Evolutionary conservation across 495 filamentous ascomycete species (phyloP).

Genomic region (Tetracladium setigerum): DNA sequence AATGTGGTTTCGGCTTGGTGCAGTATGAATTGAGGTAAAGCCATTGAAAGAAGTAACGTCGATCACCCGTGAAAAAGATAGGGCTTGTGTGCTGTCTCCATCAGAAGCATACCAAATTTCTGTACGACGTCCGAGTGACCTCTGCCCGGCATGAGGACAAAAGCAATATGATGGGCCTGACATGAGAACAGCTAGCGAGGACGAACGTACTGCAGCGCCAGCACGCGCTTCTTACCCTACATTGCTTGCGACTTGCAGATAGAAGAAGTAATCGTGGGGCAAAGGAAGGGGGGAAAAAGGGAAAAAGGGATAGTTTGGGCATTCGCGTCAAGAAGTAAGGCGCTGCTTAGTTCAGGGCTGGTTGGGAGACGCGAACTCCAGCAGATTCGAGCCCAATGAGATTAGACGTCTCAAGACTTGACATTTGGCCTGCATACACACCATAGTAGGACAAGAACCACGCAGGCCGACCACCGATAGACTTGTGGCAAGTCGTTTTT

Average conservation of each 20-base stretch:
- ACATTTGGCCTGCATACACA: too few relatives aligned
- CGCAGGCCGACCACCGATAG: too few relatives aligned
- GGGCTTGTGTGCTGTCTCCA: conserved; percentile 21
- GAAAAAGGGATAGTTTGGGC: neutral
- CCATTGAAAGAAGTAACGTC: conserved; percentile 21
- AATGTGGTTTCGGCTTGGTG: conserved; percentile 23
- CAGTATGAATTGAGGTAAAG: conserved; percentile 20
- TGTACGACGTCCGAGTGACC: conserved; percentile 18
- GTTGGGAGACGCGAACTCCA: too few relatives aligned
- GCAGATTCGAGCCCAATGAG: too few relatives aligned
- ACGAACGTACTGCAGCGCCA: conserved; percentile 17
- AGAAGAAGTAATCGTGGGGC: conserved; percentile 14
- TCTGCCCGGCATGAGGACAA: conserved; percentile 2
- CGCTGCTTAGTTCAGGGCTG: neutral
- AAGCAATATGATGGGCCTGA: conserved; percentile 21
- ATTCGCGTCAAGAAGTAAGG: neutral
- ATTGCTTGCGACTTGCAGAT: conserved; percentile 16
- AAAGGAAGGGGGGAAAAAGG: neutral
- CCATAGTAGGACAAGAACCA: too few relatives aligned
- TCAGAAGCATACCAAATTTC: conserved; percentile 17
- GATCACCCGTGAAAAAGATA: conserved; percentile 19
- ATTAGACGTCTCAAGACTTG: too few relatives aligned
- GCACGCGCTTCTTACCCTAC: conserved; percentile 10
- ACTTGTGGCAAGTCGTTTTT: too few relatives aligned
- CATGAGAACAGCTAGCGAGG: conserved; percentile 13